Evolutionary conservation across 768 basidiomycete species (phyloP), one percentile per base, ranked within the genome.

Genomic region (Leccinum aurantiacum): DNA sequence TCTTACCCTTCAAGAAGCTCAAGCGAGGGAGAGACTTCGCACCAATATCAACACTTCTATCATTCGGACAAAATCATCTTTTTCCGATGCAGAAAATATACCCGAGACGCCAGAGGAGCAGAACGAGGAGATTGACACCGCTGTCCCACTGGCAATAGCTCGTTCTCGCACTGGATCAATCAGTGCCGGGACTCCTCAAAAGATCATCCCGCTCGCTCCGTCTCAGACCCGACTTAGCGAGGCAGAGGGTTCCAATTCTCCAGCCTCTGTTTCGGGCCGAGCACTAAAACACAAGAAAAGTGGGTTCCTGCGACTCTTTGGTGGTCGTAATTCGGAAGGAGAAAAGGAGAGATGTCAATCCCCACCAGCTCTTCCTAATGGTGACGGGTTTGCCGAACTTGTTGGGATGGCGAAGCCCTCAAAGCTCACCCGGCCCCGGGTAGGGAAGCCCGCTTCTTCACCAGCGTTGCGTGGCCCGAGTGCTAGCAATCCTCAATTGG

Each of bases 221-320:
- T 78, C 63, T 61, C 63, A 67, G 53, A 29, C 62, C 27, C 78
- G 74, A 14, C 79, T 76, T 60, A 62, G 69, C n/a, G 82, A 84
- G 57, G 70, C 74, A 41, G 81, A 80, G 6, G 84, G 82, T 35
- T 69, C 75, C 2, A 24, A 59, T 46, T 55, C 65, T 41, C 54
- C 47, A 63, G 57, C 38, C 62, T 38, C 52, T 14, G 24, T 69
- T 53, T 67, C 76, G 27, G 76, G 76, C 10, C 88, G 84, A 65
- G 63, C 74, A 2, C 71, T 93, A 53, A 90, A 83, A 65, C 87
- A 88, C 60, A 91, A 89, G 78, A 92, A 88, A 71, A 92, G 90
- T 63, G 91, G 82, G 3, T 90, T 93, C 69, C 83, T 93, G 86
- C 79, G 88, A 54, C 74, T 93, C 11, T 91, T 93, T 69, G 84